phyloP scores from a whole-genome alignment of 371 early-diverging fungal species.

The Chytridium lagenaria region DNA sequence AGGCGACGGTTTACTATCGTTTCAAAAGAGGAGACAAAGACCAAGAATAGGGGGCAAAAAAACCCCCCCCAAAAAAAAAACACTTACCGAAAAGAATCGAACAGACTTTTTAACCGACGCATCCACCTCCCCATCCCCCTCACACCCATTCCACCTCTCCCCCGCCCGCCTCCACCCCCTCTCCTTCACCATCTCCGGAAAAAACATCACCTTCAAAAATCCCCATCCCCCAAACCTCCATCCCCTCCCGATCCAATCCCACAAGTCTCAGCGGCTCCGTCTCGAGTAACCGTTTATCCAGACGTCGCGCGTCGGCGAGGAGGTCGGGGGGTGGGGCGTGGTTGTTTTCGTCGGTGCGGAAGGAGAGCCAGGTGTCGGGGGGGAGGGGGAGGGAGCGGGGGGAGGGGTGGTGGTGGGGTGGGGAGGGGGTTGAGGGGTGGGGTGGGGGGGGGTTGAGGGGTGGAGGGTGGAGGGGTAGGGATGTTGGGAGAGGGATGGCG shows the following conservation, averaged over 20 bases:
- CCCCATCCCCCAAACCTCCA: constrained; percentile 62
- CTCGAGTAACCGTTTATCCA: constrained; percentile 48
- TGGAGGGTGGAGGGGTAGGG: neutral
- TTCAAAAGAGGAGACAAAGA: neutral
- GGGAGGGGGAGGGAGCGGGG: too few species aligned
- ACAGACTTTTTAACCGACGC: neutral
- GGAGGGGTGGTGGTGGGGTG: too few species aligned
- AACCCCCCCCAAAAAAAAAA: constrained; percentile 3
- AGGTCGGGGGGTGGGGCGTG: neutral
- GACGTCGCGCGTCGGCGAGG: constrained; percentile 28
- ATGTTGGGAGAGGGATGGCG: neutral
- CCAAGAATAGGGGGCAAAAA: neutral
- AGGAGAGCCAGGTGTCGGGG: neutral
- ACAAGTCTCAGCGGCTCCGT: constrained; percentile 65
- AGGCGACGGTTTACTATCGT: too few species aligned
- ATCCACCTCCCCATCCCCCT: neutral
- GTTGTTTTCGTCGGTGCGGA: neutral
- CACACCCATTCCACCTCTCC: neutral
- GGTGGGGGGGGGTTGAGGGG: neutral
- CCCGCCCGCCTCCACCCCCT: neutral
- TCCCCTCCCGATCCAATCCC: constrained; percentile 65
- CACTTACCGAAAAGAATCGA: constrained; percentile 53
- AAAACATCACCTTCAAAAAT: constrained; percentile 71
- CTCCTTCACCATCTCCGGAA: constrained; percentile 39
- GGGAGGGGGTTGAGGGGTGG: neutral